Conservation (phyloP, 2,329 filamentous ascomycete genomes). For the Hymenoscyphus infarciens region DNA sequence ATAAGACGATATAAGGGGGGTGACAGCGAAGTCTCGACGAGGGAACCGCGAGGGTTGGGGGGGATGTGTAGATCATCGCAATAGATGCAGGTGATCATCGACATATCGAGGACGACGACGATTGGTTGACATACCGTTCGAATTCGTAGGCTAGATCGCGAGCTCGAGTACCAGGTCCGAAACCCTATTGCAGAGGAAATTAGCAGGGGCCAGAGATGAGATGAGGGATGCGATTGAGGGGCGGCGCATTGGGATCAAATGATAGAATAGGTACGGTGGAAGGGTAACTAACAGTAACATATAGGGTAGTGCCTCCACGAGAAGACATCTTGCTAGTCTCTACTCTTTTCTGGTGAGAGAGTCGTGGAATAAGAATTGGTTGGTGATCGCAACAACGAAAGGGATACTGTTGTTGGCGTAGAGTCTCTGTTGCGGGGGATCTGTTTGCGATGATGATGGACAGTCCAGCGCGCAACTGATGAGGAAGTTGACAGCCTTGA, state of each 20-base stretch:
- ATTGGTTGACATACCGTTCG: conserved; percentile 89
- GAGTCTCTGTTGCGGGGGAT: neutral
- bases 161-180: conserved; percentile 96
- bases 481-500: neutral
- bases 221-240: neutral
- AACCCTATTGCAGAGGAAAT: conserved; percentile 52
- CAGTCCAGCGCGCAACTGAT: neutral
- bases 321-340: conserved; percentile 74
- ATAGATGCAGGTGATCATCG: conserved; percentile 36
- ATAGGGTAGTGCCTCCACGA: conserved; percentile 89
- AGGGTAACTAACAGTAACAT: conserved; percentile 63
- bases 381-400: neutral
- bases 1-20: conserved; percentile 37
- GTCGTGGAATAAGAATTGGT: neutral
- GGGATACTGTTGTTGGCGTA: neutral
- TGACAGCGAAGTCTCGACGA: conserved; percentile 44
- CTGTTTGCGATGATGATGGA: neutral
- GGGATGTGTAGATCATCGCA: conserved; percentile 37
- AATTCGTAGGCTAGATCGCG: conserved; percentile 99
- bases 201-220: neutral
- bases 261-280: neutral
- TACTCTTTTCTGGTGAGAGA: neutral
- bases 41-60: conserved; percentile 34
- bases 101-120: conserved; percentile 41
- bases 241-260: neutral